Base-by-base conservation (phyloP, 768 basidiomycete genomes). In the Gyrodon lividus region DNA sequence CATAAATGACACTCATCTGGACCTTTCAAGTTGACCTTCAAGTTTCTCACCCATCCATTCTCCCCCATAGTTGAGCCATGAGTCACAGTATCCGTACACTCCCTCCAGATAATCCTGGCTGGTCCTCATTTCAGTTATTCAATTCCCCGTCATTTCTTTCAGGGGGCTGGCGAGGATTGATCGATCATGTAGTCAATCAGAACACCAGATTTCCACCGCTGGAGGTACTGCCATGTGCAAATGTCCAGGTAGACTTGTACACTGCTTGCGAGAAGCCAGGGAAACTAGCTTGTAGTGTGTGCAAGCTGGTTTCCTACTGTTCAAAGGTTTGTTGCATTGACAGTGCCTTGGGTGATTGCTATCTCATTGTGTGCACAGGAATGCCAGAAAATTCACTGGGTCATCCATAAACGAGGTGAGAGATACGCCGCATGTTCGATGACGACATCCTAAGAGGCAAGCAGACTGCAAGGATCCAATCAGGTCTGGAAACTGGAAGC, bases 271-370 rank as follows among this genome's bases (percentile, higher is more conserved):
- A 56, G 13, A 63, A 69, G 0, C 62, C 58, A 9, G 75, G 74
- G 5, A 70, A 56, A 14, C 51, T 57, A 24, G 46, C 64, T 9
- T 68, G 66, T 40, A 51, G 59, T 26, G 48, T 56, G 19, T 77
- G 76, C 57, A 69, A 54, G 43, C 56, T 77, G 14, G 75, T 77
- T 2, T 71, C 70, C 17, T 78, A 78, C 52, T 78, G 77, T 55
- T 78, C 77, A 8, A 72, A 63, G 53, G 65, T 59, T 42, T 33
- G 41, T 6, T 1, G 10, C 19, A 2, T 52, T 23, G 30, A 42
- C 6, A 6, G 30, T 12, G 10, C 7, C 16, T 20, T 8, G 12
- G 19, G 17, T 2, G 22, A 23, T 12, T 16, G 17, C n/a, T 49
- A 13, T 40, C 6, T 31, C 6, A 41, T 5, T 10, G 3, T 12